phyloP scores from a whole-genome alignment of 2,329 filamentous ascomycete species.

The Neobulgaria alba region DNA sequence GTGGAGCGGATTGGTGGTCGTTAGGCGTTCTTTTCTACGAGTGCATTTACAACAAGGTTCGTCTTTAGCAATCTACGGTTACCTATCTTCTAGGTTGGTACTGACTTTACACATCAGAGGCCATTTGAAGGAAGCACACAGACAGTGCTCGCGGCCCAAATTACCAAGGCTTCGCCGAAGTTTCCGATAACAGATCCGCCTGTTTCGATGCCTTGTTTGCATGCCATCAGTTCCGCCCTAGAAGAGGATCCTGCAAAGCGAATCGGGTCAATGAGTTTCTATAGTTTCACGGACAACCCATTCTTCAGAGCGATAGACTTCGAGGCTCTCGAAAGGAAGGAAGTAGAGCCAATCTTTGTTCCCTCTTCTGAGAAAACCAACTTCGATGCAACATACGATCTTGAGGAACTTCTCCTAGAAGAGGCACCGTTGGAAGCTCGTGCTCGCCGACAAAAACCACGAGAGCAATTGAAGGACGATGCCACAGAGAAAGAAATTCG shows the following conservation, averaged over 20 bases:
- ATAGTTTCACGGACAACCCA: slow-evolving; percentile 77
- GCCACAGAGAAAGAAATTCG: slow-evolving; percentile 91
- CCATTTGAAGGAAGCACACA: slow-evolving; percentile 90
- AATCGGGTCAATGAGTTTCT: slow-evolving; percentile 71
- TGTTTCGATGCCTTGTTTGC: slow-evolving; percentile 79
- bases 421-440: slow-evolving; percentile 91
- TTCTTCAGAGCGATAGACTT: slow-evolving; percentile 90
- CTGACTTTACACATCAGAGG: slow-evolving; percentile 43
- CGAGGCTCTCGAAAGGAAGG: slow-evolving; percentile 71
- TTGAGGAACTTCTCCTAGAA: slow-evolving; percentile 88
- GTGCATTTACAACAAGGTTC: slow-evolving; percentile 96
- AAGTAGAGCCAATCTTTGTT: slow-evolving; percentile 82
- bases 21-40: slow-evolving; percentile 97
- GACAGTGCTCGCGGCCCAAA: slow-evolving; percentile 68
- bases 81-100: background rate
- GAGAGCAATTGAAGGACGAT: slow-evolving; percentile 85
- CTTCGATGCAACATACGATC: slow-evolving; percentile 95
- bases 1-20: slow-evolving; percentile 97
- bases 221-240: slow-evolving; percentile 77
- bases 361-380: slow-evolving; percentile 98
- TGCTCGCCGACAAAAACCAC: slow-evolving; percentile 85
- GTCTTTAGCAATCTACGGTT: background rate
- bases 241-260: slow-evolving; percentile 72
- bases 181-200: slow-evolving; percentile 90
- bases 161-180: slow-evolving; percentile 72